A percentile compares a stretch with the other conserved stretches of the same genome.
phyloP scores from a whole-genome alignment of 306 rosid genomes.

The Cicer pinnatifidum region DNA sequence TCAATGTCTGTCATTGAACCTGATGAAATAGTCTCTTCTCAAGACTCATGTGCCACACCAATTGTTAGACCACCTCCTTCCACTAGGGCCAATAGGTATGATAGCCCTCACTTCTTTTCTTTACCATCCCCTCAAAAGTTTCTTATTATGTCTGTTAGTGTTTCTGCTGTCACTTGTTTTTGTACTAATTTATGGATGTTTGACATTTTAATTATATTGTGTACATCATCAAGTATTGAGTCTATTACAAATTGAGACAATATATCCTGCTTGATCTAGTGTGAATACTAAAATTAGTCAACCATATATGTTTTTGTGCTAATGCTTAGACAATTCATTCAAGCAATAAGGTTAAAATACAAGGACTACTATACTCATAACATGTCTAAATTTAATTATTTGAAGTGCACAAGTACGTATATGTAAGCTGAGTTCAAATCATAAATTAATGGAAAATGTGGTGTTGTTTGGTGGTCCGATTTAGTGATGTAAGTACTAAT shows the following conservation, averaged over 20 bases:
- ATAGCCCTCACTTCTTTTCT: conserved; percentile 34
- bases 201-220: neutral
- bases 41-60: conserved; percentile 62
- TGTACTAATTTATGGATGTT: conserved; percentile 28
- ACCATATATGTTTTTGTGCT: neutral
- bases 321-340: neutral
- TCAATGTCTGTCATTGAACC: conserved; percentile 65
- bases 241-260: conserved; percentile 11
- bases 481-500: conserved; percentile 12
- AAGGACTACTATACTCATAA: neutral
- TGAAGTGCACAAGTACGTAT: neutral
- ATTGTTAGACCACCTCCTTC: conserved; percentile 58
- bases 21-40: conserved; percentile 74
- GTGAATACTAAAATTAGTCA: conserved; percentile 17
- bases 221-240: conserved; percentile 32
- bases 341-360: neutral
- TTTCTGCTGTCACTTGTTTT: conserved; percentile 15
- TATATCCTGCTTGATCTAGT: conserved; percentile 3
- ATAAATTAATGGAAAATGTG: conserved; percentile 21
- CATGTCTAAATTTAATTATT: conserved; percentile 3
- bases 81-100: conserved; percentile 68
- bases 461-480: conserved; percentile 7
- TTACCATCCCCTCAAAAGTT: neutral
- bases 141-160: neutral
- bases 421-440: conserved; percentile 18